phyloP scores from a whole-genome alignment of 257 asterid species.

The Perilla frutescens region DNA sequence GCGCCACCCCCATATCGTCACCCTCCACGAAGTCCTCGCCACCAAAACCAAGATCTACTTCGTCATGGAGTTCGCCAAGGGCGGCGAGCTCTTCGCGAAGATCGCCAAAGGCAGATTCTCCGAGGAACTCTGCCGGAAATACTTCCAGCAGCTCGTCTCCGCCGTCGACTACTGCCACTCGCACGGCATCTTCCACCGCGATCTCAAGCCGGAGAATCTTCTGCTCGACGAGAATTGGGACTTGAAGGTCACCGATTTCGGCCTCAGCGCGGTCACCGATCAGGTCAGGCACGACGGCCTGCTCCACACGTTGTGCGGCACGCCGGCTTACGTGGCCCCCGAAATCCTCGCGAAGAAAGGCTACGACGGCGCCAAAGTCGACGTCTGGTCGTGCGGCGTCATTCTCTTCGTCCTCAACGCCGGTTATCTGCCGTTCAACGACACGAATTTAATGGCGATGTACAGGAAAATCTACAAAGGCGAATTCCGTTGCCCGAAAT shows the following conservation, averaged over 20 bases:
- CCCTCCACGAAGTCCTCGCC: constrained; percentile 72
- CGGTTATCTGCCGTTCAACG: constrained; percentile 78
- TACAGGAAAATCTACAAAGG: constrained; percentile 74
- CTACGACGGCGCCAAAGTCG: constrained; percentile 75
- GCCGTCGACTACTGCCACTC: constrained; percentile 80
- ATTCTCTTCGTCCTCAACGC: constrained; percentile 66
- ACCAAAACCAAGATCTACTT: constrained; percentile 69
- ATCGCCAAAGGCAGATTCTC: constrained; percentile 67
- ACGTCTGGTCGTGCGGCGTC: constrained; percentile 86
- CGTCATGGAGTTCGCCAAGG: constrained; percentile 80
- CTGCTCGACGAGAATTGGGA: constrained; percentile 74
- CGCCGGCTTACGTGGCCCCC: constrained; percentile 94
- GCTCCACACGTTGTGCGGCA: constrained; percentile 80
- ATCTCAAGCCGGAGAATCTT: constrained; percentile 77
- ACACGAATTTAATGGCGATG: constrained; percentile 73
- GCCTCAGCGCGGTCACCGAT: constrained; percentile 73
- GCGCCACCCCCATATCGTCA: constrained; percentile 80
- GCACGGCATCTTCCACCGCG: constrained; percentile 87
- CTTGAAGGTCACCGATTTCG: constrained; percentile 77
- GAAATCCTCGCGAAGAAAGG: constrained; percentile 76
- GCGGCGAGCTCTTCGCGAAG: constrained; percentile 75
- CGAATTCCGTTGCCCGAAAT: constrained; percentile 68
- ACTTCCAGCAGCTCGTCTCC: constrained; percentile 75
- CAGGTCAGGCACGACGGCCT: constrained; percentile 70
- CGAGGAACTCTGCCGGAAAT: constrained; percentile 82